Base-by-base conservation (phyloP, 106 monocot species). In the Dioscorea dumetorum region DNA sequence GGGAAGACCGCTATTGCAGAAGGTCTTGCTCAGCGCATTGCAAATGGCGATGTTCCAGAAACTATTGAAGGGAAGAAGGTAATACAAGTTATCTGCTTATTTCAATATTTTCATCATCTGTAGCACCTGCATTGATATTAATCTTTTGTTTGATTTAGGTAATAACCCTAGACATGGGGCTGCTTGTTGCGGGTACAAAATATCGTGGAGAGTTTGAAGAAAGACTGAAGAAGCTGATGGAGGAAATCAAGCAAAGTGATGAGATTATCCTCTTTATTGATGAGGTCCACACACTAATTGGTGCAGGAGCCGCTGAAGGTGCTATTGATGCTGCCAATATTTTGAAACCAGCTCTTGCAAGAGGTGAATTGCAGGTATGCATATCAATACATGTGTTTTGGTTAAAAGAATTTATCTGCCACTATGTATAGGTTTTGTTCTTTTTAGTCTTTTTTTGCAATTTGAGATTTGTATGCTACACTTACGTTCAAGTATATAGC, bases 1-100 rank as follows among this genome's bases (percentile, higher is more conserved):
- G 82, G 82, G 48, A 82, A 82, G 77, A 82, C 82, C 49, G 82
- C 82, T 24, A 78, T 82, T 53, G 82, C 82, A 24, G 82, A 82
- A 74, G 78, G 78, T 12, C 73, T 77, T 70, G 78, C 78, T 12
- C 78, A 77, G 13, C 57, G 82, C 11, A 82, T 78, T 67, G 33
- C 73, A 7, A 78, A 69, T 60, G 82, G 82, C 0, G 82, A 82
- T 61, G 82, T 82, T 66, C 82, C 82, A 48, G 82, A 82, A 78
- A 82, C 82, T 32, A 82, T 82, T 61, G 82, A 82, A 74, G 82
- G 82, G 60, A 78, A 82, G 69, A 78, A 78, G 74, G 77, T 81
- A 41, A 41, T 41, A 8, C 41, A 41, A 41, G 6, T 10, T 41
- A 41, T 41, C 0, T 41, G 41, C 9, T 41, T 10, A 6, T 41